Conservation (phyloP, 106 monocot genomes). For the Acorus calamus region DNA sequence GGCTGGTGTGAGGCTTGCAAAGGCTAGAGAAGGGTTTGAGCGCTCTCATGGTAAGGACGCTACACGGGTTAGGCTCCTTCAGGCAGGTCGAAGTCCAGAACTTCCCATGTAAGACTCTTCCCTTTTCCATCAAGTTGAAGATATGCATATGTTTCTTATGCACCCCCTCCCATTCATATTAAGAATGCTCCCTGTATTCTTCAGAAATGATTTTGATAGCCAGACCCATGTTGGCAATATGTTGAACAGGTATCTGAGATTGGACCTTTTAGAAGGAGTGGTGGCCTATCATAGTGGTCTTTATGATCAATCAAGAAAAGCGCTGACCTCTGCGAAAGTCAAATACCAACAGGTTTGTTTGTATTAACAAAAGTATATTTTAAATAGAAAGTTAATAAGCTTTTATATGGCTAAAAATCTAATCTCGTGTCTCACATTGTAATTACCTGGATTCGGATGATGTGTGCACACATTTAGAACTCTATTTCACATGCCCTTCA, state of each 20-base stretch:
- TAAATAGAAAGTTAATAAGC: no score
- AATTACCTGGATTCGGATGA: no score
- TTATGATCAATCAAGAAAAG: slow-evolving; percentile 40
- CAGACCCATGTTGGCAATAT: neutral
- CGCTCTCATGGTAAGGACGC: slow-evolving; percentile 84
- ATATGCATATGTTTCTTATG: no score
- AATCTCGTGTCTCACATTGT: no score
- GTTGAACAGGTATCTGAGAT: slow-evolving; percentile 59
- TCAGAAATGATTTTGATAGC: no score
- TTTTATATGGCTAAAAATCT: no score
- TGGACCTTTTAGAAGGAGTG: slow-evolving; percentile 93
- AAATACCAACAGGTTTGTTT: slow-evolving; percentile 66
- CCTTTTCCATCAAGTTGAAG: neutral
- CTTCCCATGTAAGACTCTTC: slow-evolving; percentile 69
- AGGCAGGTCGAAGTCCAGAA: slow-evolving; percentile 65
- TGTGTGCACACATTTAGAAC: no score
- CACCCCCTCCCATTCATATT: no score
- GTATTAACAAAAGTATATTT: no score
- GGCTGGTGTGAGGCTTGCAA: slow-evolving; percentile 65
- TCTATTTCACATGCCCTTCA: no score
- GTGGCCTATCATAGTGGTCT: slow-evolving; percentile 81
- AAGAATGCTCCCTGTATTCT: no score
- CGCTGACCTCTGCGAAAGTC: slow-evolving; percentile 58
- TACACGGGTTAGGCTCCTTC: slow-evolving; percentile 60
- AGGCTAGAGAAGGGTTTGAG: slow-evolving; percentile 82